Base-by-base conservation (phyloP, 202 grass and related monocot genomes). In the Schoenoplectus triqueter region DNA sequence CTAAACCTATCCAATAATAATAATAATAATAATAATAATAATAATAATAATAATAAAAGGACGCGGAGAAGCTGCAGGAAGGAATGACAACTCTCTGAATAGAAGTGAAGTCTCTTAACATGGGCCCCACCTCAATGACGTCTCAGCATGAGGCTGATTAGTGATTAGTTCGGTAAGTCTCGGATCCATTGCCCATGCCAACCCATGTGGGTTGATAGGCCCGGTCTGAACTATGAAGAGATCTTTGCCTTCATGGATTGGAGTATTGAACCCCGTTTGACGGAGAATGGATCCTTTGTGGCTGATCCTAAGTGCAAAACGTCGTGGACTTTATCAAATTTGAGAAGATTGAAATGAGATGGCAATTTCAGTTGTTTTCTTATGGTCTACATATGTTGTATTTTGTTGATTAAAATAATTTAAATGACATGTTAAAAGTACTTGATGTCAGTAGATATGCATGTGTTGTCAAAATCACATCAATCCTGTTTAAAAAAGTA, bases 151-250 rank as follows among this genome's bases (percentile, higher is more conserved):
- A 49, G 20, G n/a, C 13, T 81, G 8, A 21, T 65, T 3, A 1
- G 6, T 11, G 20, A 14, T 64, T 45, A 39, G 78, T 80, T 10
- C 40, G 15, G n/a, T 67, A 45, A 64, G 20, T 14, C 74, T 83
- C 49, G 42, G 80, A 82, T 67, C 45, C 45, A 31, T 51, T 82
- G 60, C 48, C 81, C 81, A 83, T 83, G 64, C 65, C 14, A 13
- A 52, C 61, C 64, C 80, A 69, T 82, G 80, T 69, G 80, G 47
- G 11, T 20, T 69, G 9, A 54, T 68, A 51, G 64, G 63, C 4
- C 46, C 64, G 18, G 80, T 67, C 47, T 82, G 31, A 9, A 40
- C 21, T 78, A 11, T 59, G 13, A 41, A 15, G 19, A 77, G 13
- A 14, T 13, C 63, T 6, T 51, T 73, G 47, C 47, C 31, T 31